Evolutionary conservation across 2,329 filamentous ascomycete species (phyloP), one percentile per base, ranked within the genome.

Genomic region (Ceratocystis eucalypticola): DNA sequence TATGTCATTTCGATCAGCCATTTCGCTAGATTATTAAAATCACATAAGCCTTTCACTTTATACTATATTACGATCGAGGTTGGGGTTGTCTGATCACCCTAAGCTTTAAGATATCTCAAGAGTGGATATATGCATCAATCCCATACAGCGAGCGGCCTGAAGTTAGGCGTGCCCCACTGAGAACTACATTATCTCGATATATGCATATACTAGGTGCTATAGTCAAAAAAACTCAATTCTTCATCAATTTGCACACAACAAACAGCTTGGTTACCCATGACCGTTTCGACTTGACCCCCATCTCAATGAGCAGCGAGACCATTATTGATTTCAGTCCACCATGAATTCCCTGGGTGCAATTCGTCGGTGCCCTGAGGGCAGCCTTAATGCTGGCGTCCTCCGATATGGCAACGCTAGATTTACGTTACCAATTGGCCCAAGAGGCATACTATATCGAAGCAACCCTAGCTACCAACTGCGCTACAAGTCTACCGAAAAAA

Each of bases 1-100:
- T 2, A 53, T 64, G 20, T 63, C 61, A 48, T 68, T 65, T 17
- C 7, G 30, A 22, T 63, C 61, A 10, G 59, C 20, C 66, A 68
- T 67, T 15, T 8, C 44, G 15, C 8, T 6, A 33, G 25, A 20
- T 33, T 7, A 30, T 28, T 22, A 30, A 4, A 25, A 41, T 6
- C 12, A 15, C 20, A n/a, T 25, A 5, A 62, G 20, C 7, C 22
- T 8, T 65, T 57, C n/a, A 45, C 4, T 48, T 48, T n/a, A 50
- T 50, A 45, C 4, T 8, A 25, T 17, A 53, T 41, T 59, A 22
- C 30, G 25, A 30, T 53, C 28, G 25, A 53, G 48, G n/a, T 37
- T 17, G 22, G 44, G 37, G n/a, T 20, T 20, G 28, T 22, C 8
- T 17, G 22, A 37, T 20, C 33, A 45, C 15, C 8, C 45, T 25